Base-by-base conservation (phyloP, 2,329 filamentous ascomycete genomes). In the Colletotrichum chrysophilum region DNA sequence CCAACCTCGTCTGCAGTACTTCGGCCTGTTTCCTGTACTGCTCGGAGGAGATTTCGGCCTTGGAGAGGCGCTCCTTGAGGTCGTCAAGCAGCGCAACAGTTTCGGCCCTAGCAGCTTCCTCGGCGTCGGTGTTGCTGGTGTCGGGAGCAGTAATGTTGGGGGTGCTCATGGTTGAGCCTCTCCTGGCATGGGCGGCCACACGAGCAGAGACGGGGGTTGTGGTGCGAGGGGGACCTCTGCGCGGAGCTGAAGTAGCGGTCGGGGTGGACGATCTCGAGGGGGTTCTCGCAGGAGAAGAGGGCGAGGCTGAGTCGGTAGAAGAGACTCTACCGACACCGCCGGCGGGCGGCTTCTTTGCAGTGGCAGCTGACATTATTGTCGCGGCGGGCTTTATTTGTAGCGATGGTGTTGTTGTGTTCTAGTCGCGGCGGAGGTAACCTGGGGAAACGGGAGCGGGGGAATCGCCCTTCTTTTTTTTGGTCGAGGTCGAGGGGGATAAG, bases 11-110 rank as follows among this genome's bases (percentile, higher is more conserved):
- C 85, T 98, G 95, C 78, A 98, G 87, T 61, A 98, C 93, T 75
- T 97, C 94, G 70, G 93, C 88, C 86, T 98, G 95, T 84, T 96
- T 96, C 86, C 94, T 93, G 83, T 93, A 94, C 80, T 96, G 93
- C 79, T 97, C 95, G 1, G 94, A 94, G 52, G 91, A 88, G 66
- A 88, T 90, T 85, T 98, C 96, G 26, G 96, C 94, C 84, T 94
- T 95, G 80, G 94, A 91, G 66, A 98, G 88, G 73, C 95, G 93
- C 78, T 95, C 93, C 85, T 95, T 96, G 75, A 98, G 87, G 78
- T 98, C 96, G 78, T 97, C 95, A 74, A 98, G 90, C 72, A 94
- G 87, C 18, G 94, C 93, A 56, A 95, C 89, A 77, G 94, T 93
- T 84, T 97, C 95, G 21, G 95, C 95, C 79, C 94, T 93, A 77